Conservation (phyloP, 805 yeast species). For the Blastobotrys americana region DNA sequence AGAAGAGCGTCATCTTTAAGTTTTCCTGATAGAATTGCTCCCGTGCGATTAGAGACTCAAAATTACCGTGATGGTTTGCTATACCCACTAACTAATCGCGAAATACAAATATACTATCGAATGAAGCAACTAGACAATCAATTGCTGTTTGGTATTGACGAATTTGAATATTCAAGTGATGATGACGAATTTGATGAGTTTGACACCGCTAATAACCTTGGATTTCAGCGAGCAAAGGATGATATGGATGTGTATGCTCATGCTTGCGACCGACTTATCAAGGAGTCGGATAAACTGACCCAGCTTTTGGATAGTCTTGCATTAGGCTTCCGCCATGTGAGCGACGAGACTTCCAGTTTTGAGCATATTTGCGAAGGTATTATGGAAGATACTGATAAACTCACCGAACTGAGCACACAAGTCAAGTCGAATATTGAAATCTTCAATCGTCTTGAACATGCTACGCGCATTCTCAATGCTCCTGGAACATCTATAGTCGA, state of each 20-base stretch:
- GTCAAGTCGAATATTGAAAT: conserved; percentile 45
- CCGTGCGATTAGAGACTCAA: neutral
- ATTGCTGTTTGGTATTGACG: neutral
- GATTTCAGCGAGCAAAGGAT: conserved; percentile 29
- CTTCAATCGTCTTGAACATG: conserved; percentile 65
- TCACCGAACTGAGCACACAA: conserved; percentile 37
- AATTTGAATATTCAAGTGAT: conserved; percentile 31
- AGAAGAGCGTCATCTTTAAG: conserved; percentile 19
- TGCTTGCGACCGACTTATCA: conserved; percentile 33
- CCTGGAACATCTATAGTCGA: conserved; percentile 65
- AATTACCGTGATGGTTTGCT: neutral
- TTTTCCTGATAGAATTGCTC: neutral
- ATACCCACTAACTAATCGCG: conserved; percentile 36
- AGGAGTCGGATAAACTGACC: conserved; percentile 41
- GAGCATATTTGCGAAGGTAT: conserved; percentile 49
- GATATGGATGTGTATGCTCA: conserved; percentile 27
- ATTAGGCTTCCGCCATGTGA: conserved; percentile 49
- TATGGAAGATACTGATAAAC: conserved; percentile 39
- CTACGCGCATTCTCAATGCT: conserved; percentile 60
- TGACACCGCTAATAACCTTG: conserved; percentile 33
- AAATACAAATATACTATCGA: conserved; percentile 27
- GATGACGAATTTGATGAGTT: conserved; percentile 37
- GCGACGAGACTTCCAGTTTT: conserved; percentile 56
- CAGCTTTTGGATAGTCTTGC: conserved; percentile 43
- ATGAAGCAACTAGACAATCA: conserved; percentile 23